These are phyloP conservation scores for Diaporthe humulicola DNA, from an alignment of 2,329 filamentous ascomycete species.

Conservation along the genomic window DNA sequence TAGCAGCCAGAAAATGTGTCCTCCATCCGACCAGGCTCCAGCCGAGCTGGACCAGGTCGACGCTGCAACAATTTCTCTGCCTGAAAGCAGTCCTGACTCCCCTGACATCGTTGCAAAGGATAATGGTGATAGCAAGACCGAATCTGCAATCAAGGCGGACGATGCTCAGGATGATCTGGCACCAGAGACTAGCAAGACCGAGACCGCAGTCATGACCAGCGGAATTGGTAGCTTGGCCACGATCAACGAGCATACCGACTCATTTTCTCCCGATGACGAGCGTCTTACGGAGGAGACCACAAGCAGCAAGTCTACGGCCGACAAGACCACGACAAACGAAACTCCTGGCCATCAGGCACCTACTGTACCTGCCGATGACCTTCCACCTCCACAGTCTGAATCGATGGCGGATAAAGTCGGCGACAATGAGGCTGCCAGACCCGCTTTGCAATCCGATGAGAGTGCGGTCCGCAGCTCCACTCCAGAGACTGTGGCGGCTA, in stretches of 20 bases:
- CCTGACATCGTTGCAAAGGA: not conserved
- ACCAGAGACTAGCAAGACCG: not conserved
- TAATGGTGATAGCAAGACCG: not conserved
- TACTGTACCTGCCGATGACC: not conserved
- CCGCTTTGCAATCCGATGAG: not conserved
- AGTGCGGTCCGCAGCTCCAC: not conserved
- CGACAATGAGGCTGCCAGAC: not conserved
- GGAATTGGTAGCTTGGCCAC: not conserved
- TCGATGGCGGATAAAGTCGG: not conserved
- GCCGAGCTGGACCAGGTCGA: not conserved
- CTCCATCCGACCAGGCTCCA: not conserved
- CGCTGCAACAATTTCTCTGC: conserved; percentile 15
- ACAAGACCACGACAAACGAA: not conserved
- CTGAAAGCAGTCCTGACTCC: conserved; percentile 5
- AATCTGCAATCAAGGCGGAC: not conserved
- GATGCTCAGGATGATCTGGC: not conserved
- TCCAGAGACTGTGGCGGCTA: not conserved
- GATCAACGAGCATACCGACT: not conserved
- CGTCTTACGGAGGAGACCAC: not conserved
- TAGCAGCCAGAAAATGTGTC: not conserved
- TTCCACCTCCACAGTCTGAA: not conserved
- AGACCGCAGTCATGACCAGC: not conserved
- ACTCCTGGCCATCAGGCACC: not conserved
- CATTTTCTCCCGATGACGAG: not conserved
- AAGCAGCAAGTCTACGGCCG: not conserved